Evolutionary conservation across 441 rosid species (phyloP), one percentile per base, ranked within the genome.

Genomic region (Populus trichocarpa): DNA sequence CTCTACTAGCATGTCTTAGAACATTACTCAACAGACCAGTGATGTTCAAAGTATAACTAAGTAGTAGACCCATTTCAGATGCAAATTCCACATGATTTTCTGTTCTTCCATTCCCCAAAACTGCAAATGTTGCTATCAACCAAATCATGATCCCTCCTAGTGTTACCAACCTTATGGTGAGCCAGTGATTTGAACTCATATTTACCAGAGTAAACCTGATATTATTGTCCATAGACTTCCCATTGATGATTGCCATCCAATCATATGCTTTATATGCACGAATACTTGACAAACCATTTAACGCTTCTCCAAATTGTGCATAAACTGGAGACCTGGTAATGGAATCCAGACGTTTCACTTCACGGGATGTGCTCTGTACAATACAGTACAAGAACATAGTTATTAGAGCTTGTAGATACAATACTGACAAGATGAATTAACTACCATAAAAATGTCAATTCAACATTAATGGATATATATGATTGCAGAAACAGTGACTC

Each of bases 61-160:
- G 69, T 77, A 97, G 97, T 50, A 97, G 89, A 82, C 99, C 99
- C 99, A 97, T 93, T 50, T 89, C 84, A 65, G 99, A 90, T 57
- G 99, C 97, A 88, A 88, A 93, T 68, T 81, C 86, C 74, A 87
- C 90, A 81, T 78, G 88, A 74, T 93, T 90, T 28, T 89, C 96
- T 20, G 92, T 71, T 80, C 81, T 90, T 69, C 89, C 89, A 40
- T 89, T 92, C 84, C 88, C 93, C 87, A 97, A 81, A 77, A 95
- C 99, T 50, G 99, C 96, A 70, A 92, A 90, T 46, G 92, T 87
- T 77, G 99, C 99, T 73, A 86, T 90, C 83, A 95, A 81, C 99
- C 98, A 95, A 81, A 97, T 93, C 94, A 95, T 90, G 73, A 95
- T 73, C 77, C 99, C 99, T 79, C 99, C 98, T 78, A 97, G 87